These are phyloP conservation scores for Spiraea crenata DNA, from an alignment of 331 rosid genomes.

Conservation along the genomic window DNA sequence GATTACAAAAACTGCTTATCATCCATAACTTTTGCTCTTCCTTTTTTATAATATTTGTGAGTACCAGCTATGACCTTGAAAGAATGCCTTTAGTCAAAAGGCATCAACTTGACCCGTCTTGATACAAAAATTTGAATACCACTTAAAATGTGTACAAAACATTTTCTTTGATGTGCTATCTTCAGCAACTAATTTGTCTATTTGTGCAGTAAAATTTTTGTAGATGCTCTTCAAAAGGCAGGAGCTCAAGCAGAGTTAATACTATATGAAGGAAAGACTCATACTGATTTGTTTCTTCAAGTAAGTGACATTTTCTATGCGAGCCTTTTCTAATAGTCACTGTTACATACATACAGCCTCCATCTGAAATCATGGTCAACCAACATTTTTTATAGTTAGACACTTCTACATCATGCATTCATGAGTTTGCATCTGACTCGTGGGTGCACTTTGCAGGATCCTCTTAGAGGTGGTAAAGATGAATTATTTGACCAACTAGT, in stretches of 20 bases:
- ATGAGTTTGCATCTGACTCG: not conserved
- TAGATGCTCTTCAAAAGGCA: constrained; percentile 49
- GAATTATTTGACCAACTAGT: constrained; percentile 66
- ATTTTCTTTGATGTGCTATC: not conserved
- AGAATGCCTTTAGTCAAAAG: not conserved
- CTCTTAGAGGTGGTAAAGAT: constrained; percentile 87
- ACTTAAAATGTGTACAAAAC: not conserved
- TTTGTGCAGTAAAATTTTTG: constrained; percentile 64
- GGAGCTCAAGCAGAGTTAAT: constrained; percentile 70
- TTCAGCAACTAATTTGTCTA: constrained; percentile 16
- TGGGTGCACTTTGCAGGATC: constrained; percentile 62
- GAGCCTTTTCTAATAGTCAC: not conserved
- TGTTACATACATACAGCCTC: not conserved
- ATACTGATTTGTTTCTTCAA: constrained; percentile 95
- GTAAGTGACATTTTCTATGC: constrained; percentile 40
- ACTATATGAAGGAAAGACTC: constrained; percentile 84
- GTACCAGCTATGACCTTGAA: not conserved
- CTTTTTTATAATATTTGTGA: not conserved
- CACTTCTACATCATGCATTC: not conserved
- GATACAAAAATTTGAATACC: not conserved
- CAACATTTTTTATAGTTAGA: not conserved
- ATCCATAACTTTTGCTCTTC: not conserved
- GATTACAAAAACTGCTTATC: not conserved
- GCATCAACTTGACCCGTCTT: not conserved
- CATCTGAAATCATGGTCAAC: not conserved